Base-by-base conservation (phyloP, 345 rosid genomes). In the Capsella bursapastoris region DNA sequence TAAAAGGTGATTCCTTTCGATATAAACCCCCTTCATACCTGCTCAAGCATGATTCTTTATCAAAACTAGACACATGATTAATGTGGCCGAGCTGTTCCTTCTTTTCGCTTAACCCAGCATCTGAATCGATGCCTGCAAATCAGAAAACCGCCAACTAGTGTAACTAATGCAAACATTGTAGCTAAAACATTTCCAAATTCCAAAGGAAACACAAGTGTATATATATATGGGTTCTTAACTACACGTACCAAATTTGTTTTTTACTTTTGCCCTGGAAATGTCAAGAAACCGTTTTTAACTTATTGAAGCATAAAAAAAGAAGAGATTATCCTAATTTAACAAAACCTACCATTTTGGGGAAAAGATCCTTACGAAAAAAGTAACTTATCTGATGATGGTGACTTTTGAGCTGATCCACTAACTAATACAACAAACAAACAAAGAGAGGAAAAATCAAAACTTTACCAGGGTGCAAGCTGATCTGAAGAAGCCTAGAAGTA, bases 21-120 rank as follows among this genome's bases (percentile, higher is more conserved):
- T 71, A 75, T 47, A 66, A 62, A 47, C 64, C 41, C 7, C 38
- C 55, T 43, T 72, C 58, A 43, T 68, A 72, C 62, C 82, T 79
- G 59, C 84, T 82, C 7, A 52, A 44, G 70, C 84, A 82, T 47
- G 78, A 66, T 15, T 41, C 71, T 62, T 63, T 51, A 67, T 76
- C 55, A 22, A 75, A 79, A 4, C 75, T 74, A 18, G 35, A 48
- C 51, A 28, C 41, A 52, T 5, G 11, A 56, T 3, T 49, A 48
- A 18, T 13, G 63, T 72, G 28, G 18, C 22, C 52, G 0, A 41
- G 52, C 53, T 29, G 41, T 4, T 35, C 72, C 58, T 73, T 73
- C 29, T 55, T 45, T 48, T 64, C 65, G 37, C 25, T 38, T 8
- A 62, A 18, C 43, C 56, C 57, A 53, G 11, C 57, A 22, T 53